These are phyloP conservation scores for Trichocladium uniseriatum DNA, from an alignment of 495 filamentous ascomycete species.

Conservation along the genomic window DNA sequence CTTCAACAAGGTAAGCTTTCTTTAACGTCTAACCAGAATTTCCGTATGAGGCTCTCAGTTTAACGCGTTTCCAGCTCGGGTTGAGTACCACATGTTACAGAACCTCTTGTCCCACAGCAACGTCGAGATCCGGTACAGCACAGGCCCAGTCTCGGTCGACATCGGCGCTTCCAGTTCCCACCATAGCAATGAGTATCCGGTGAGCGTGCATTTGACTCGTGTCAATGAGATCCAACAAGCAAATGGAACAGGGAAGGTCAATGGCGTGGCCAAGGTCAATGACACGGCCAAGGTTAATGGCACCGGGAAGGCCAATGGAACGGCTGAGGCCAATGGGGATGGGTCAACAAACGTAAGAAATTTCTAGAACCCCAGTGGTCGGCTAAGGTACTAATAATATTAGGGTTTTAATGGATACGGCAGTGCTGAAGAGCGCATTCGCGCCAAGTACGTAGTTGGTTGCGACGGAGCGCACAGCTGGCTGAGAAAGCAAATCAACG, in stretches of 20 bases:
- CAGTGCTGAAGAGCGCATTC: conserved; percentile 34
- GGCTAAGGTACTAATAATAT: neutral
- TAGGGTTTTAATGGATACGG: conserved; percentile 17
- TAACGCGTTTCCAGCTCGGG: conserved; percentile 31
- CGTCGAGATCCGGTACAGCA: conserved; percentile 43
- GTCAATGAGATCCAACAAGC: neutral
- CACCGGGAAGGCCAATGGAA: no score
- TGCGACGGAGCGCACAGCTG: conserved; percentile 59
- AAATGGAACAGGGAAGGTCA: conserved; percentile 7
- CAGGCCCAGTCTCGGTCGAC: conserved; percentile 36
- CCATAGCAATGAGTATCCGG: conserved; percentile 41
- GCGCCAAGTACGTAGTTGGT: conserved; percentile 57
- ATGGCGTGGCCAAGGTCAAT: conserved; percentile 31
- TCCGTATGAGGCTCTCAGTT: no score
- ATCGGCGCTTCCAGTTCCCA: conserved; percentile 35
- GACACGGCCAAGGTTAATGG: conserved; percentile 35
- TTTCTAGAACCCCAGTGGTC: no score
- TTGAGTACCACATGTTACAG: conserved; percentile 30
- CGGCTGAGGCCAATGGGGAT: neutral
- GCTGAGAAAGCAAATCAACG: conserved; percentile 48
- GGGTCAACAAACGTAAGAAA: conserved; percentile 8
- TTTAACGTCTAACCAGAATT: no score
- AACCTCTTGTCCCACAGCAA: conserved; percentile 16
- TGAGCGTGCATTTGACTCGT: conserved; percentile 36
- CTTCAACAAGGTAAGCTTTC: conserved; percentile 11